Percentiles rank a stretch among this genome's conserved stretches.
These are phyloP conservation scores for Condylostoma magnum DNA, from an alignment of 169 alveolate species.

Conservation along the genomic window DNA sequence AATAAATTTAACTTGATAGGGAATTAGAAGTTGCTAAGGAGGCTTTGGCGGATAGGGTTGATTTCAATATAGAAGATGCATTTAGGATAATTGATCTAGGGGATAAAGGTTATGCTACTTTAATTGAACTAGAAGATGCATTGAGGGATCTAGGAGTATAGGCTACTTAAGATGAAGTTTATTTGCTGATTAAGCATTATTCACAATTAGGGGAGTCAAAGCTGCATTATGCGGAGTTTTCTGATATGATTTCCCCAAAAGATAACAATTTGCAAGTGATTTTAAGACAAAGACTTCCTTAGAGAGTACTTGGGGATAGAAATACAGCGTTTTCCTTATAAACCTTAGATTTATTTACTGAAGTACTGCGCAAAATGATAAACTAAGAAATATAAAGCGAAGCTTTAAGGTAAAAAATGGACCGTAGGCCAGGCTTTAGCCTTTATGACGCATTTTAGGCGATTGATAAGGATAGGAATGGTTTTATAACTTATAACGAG, in stretches of 20 bases:
- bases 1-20: slow-evolving; percentile 28
- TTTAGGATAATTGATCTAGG: slow-evolving; percentile 53
- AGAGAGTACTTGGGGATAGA: slow-evolving; percentile 1
- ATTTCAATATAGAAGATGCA: slow-evolving; percentile 64
- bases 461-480: slow-evolving; percentile 40
- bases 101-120: slow-evolving; percentile 39
- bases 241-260: slow-evolving; percentile 12
- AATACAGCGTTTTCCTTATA: background rate
- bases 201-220: slow-evolving; percentile 18
- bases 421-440: slow-evolving; percentile 42
- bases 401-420: slow-evolving; percentile 29
- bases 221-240: slow-evolving; percentile 15
- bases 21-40: slow-evolving; percentile 42
- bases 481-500: slow-evolving; percentile 47
- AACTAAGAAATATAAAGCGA: background rate
- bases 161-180: slow-evolving; percentile 49
- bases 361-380: background rate
- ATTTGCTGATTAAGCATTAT: slow-evolving; percentile 42
- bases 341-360: background rate
- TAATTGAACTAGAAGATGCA: slow-evolving; percentile 43
- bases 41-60: slow-evolving; percentile 40
- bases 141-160: slow-evolving; percentile 33
- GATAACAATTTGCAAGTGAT: background rate
- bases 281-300: slow-evolving; percentile 4
- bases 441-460: slow-evolving; percentile 55